A percentile compares a stretch with the other conserved stretches of the same genome.
Conservation (phyloP, 2,329 filamentous ascomycete genomes). For the Hirsutella minnesotensis region DNA sequence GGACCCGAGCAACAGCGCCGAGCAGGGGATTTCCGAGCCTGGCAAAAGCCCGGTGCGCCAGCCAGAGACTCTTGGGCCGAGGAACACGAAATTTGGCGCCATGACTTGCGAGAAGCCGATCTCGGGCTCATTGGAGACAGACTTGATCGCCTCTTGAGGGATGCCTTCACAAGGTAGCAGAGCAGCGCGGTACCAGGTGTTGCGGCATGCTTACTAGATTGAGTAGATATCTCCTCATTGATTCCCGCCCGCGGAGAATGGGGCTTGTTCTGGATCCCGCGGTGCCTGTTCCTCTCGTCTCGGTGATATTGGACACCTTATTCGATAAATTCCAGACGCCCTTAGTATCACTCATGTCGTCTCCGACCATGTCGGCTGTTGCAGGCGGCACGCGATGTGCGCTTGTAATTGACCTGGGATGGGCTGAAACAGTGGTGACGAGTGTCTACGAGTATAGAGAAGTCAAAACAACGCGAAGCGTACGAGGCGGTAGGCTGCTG, state of each 20-base stretch:
- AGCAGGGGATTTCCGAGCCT: constrained; percentile 69
- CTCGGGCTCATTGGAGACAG: constrained; percentile 75
- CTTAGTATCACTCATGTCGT: constrained; percentile 68
- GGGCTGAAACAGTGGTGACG: constrained; percentile 79
- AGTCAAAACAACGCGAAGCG: constrained; percentile 55
- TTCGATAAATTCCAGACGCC: constrained; percentile 75
- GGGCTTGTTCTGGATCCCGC: constrained; percentile 66
- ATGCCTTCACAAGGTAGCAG: constrained; percentile 64
- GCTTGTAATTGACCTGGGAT: constrained; percentile 80
- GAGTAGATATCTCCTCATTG: constrained; percentile 50
- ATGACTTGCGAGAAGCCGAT: constrained; percentile 62
- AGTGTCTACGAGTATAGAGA: constrained; percentile 86
- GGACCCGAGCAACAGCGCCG: constrained; percentile 65
- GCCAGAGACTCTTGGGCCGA: constrained; percentile 46
- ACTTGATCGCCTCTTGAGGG: constrained; percentile 69
- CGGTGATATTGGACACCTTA: constrained; percentile 61
- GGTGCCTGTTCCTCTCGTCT: constrained; percentile 67
- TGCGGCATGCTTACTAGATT: neutral
- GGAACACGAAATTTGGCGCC: constrained; percentile 65
- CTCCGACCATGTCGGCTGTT: constrained; percentile 60
- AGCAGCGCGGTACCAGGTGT: neutral
- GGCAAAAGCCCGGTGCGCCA: constrained; percentile 39
- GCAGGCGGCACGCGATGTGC: constrained; percentile 79
- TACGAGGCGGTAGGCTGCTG: constrained; percentile 63
- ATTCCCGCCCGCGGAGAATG: constrained; percentile 64